A percentile compares a stretch with the other conserved stretches of the same genome.
phyloP scores from a whole-genome alignment of 139 green algal genomes.

The Pleodorina starrii region DNA sequence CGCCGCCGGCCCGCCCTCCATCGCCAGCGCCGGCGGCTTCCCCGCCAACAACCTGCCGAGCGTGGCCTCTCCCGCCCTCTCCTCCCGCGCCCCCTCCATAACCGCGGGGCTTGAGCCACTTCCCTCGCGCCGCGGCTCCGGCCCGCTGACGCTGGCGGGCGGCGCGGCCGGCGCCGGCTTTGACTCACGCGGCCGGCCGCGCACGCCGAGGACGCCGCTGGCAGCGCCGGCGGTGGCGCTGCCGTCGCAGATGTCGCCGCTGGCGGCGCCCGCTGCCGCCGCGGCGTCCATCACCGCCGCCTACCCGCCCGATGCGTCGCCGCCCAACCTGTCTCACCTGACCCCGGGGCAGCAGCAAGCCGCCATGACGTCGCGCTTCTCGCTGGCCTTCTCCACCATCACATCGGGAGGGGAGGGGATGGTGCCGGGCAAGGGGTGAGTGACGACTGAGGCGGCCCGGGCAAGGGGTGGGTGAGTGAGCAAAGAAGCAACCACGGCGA shows the following conservation, averaged over 20 bases:
- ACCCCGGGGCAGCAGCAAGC: conserved; percentile 37
- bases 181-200: neutral
- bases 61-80: neutral
- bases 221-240: neutral
- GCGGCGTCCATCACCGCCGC: neutral
- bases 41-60: neutral
- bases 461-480: too few species aligned
- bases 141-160: too few species aligned
- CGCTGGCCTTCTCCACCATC: conserved; percentile 46
- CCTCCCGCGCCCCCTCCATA: neutral
- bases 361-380: conserved; percentile 43
- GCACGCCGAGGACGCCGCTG: neutral
- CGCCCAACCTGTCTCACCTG: neutral
- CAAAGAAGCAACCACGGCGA: too few species aligned
- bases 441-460: too few species aligned
- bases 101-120: neutral
- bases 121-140: too few species aligned
- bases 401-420: conserved; percentile 13
- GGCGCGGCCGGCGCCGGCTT: neutral
- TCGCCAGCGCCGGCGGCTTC: neutral
- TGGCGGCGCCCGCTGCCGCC: neutral
- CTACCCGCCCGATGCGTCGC: neutral
- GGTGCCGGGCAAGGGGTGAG: conserved; percentile 30
- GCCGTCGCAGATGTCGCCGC: neutral
- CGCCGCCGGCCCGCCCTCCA: conserved; percentile 32